Evolutionary conservation across 1,284 basidiomycete species (phyloP).

Genomic region (Ceratobasidium sp.): DNA sequence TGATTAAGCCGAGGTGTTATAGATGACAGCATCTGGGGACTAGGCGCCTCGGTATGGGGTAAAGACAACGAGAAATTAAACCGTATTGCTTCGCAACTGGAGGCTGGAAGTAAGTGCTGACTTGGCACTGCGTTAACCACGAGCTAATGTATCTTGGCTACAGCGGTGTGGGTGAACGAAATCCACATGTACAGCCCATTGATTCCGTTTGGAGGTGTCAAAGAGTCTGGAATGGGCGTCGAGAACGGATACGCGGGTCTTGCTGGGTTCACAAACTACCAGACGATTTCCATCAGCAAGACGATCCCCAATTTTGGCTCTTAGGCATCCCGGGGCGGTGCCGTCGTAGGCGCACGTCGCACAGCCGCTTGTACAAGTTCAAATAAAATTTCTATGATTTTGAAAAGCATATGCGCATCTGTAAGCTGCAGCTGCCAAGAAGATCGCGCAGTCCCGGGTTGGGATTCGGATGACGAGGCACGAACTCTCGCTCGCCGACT

Average conservation of each 20-base stretch:
- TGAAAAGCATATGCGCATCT: not conserved
- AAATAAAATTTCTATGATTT: not conserved
- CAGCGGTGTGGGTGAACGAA: slow-evolving; percentile 43
- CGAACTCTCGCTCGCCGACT: too few relatives aligned
- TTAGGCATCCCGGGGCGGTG: not conserved
- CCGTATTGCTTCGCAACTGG: slow-evolving; percentile 22
- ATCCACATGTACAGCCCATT: slow-evolving; percentile 38
- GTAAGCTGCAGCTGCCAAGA: too few relatives aligned
- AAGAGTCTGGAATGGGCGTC: slow-evolving; percentile 37
- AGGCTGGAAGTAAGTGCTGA: slow-evolving; percentile 37
- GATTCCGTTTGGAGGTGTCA: slow-evolving; percentile 42
- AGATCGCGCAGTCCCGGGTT: too few relatives aligned
- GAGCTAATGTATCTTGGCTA: not conserved
- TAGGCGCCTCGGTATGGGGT: slow-evolving; percentile 40
- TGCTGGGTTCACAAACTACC: slow-evolving; percentile 43
- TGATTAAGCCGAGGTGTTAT: not conserved
- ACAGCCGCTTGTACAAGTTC: slow-evolving; percentile 11
- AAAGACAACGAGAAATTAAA: slow-evolving; percentile 16
- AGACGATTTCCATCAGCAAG: slow-evolving; percentile 35
- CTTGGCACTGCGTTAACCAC: not conserved
- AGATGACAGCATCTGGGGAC: slow-evolving; percentile 39
- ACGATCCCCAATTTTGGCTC: slow-evolving; percentile 55
- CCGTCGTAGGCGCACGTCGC: not conserved
- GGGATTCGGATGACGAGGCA: too few relatives aligned
- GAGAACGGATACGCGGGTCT: slow-evolving; percentile 41